Conservation (phyloP, 305 asterid genomes). For the Fraxinus platypoda region DNA sequence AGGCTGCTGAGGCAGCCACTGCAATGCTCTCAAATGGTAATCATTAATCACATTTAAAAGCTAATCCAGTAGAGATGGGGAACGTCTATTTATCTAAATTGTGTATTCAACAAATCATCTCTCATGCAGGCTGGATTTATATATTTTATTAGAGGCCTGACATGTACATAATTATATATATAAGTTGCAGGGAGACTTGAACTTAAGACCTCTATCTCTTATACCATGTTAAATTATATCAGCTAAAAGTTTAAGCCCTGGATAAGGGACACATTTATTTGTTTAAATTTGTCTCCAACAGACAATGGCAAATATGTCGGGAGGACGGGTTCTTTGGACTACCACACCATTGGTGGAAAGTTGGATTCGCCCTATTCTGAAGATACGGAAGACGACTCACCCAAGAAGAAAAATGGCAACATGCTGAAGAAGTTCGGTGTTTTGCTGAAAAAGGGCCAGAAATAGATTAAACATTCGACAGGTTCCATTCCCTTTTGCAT, state of each 20-base stretch:
- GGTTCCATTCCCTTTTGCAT: constrained; percentile 22
- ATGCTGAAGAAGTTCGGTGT: constrained; percentile 79
- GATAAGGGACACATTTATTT: not conserved
- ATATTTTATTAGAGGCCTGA: not conserved
- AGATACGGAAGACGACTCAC: constrained; percentile 64
- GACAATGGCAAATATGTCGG: constrained; percentile 57
- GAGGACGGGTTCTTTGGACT: constrained; percentile 60
- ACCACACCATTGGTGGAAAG: constrained; percentile 66
- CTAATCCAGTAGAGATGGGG: not conserved
- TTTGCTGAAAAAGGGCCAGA: constrained; percentile 76
- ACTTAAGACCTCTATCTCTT: not conserved
- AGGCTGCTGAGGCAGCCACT: constrained; percentile 93
- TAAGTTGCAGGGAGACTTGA: not conserved
- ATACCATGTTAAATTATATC: not conserved
- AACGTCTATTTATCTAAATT: not conserved
- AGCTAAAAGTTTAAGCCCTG: not conserved
- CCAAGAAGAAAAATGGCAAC: constrained; percentile 74
- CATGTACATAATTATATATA: not conserved
- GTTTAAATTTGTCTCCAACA: constrained; percentile 18
- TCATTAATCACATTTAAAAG: not conserved
- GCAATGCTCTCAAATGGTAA: constrained; percentile 66
- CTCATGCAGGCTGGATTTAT: not conserved
- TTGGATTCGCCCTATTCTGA: constrained; percentile 54
- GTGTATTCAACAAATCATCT: not conserved
- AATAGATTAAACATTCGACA: constrained; percentile 34